phyloP scores from a whole-genome alignment of 2,329 filamentous ascomycete genomes.

The Monosporascus cannonballus region DNA sequence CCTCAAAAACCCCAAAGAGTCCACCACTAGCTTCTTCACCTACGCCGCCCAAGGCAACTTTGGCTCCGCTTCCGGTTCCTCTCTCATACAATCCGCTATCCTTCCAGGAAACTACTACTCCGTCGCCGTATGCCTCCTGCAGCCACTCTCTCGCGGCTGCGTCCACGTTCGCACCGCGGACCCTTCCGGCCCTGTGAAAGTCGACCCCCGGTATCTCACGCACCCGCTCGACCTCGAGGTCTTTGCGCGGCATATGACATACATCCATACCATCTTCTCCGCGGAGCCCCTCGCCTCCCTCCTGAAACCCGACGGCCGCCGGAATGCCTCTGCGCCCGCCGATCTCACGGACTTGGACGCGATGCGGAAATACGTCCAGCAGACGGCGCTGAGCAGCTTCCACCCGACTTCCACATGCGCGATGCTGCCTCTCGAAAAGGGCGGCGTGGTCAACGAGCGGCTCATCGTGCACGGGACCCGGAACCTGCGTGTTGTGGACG shows the following conservation, averaged over 20 bases:
- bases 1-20: not conserved
- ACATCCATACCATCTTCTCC: not conserved
- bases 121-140: not conserved
- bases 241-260: conserved; percentile 4
- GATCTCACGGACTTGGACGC: not conserved
- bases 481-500: not conserved
- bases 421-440: not conserved
- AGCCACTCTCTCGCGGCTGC: conserved; percentile 11
- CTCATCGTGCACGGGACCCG: not conserved
- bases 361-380: not conserved
- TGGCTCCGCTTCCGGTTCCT: not conserved
- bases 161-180: conserved; percentile 7
- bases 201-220: conserved; percentile 10
- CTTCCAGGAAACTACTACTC: conserved; percentile 2
- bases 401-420: not conserved
- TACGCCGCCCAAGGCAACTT: conserved; percentile 3
- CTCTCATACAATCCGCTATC: conserved; percentile 1
- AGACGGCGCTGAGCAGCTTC: not conserved
- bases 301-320: not conserved
- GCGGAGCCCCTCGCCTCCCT: not conserved
- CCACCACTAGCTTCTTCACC: conserved; percentile 2
- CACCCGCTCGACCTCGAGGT: conserved; percentile 9
- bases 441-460: not conserved
- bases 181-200: not conserved
- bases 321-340: not conserved